Percentiles rank a stretch among this genome's conserved stretches.
Conservation (phyloP, 495 filamentous ascomycete genomes). For the Aspergillus saccharolyticus region DNA sequence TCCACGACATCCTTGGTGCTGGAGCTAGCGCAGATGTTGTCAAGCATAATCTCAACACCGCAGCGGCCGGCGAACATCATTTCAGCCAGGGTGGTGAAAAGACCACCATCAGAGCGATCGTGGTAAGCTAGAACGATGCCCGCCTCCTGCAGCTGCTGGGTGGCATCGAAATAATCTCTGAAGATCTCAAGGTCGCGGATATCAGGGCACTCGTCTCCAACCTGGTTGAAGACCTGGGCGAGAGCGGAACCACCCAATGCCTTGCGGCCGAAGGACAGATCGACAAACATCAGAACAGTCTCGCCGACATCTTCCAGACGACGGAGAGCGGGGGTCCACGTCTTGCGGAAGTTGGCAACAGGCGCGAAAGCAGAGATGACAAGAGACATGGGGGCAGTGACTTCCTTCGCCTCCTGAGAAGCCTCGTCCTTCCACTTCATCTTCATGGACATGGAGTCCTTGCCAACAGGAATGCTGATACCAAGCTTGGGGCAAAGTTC, state of each 20-base stretch:
- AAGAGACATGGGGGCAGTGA: slow-evolving; percentile 85
- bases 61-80: slow-evolving; percentile 99
- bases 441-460: slow-evolving; percentile 99
- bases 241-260: slow-evolving; percentile 87
- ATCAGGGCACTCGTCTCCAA: slow-evolving; percentile 80
- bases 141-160: slow-evolving; percentile 77
- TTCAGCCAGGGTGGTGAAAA: slow-evolving; percentile 86
- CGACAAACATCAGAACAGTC: slow-evolving; percentile 83
- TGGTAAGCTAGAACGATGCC: slow-evolving; percentile 92
- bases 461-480: slow-evolving; percentile 90
- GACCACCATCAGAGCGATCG: slow-evolving; percentile 87
- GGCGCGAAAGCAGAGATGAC: slow-evolving; percentile 86
- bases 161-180: slow-evolving; percentile 88
- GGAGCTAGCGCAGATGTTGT: slow-evolving; percentile 54
- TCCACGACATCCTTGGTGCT: slow-evolving; percentile 61
- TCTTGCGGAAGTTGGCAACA: slow-evolving; percentile 71
- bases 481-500: slow-evolving; percentile 80
- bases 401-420: slow-evolving; percentile 65
- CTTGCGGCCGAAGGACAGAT: slow-evolving; percentile 72
- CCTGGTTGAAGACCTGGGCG: slow-evolving; percentile 84
- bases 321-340: slow-evolving; percentile 89
- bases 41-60: slow-evolving; percentile 79
- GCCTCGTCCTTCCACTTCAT: slow-evolving; percentile 84
- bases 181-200: slow-evolving; percentile 75
- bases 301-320: slow-evolving; percentile 84